Evolutionary conservation across 2,329 filamentous ascomycete species (phyloP), one percentile per base, ranked within the genome.

Genomic region (Calonectria pteridis): DNA sequence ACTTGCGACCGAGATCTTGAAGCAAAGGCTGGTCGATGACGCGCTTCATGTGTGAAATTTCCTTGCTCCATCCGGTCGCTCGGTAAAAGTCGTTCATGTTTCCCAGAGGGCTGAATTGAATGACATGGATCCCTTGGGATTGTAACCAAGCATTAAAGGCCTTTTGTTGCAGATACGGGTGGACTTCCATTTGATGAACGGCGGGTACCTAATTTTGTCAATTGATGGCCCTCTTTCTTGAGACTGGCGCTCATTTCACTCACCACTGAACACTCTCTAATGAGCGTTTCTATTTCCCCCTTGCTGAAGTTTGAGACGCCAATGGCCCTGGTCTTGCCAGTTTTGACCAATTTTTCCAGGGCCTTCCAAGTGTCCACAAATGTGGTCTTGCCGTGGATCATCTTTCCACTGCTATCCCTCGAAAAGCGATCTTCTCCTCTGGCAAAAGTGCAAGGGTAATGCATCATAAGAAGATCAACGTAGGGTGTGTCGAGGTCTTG

Each of bases 281-380:
- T 76, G 71, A 90, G 83, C 68, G 85, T 81, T 77, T 88, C 83
- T 18, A 90, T 81, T 66, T 88, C 85, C 10, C 81, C 79, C 55
- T 88, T 87, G 72, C 85, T 87, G 83, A 90, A 91, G 83, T 91
- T 91, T 70, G 87, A 89, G 20, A 91, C 88, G 53, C 91, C 91
- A 59, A 86, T 85, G 3, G 73, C 73, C 18, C 46, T 74, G 3
- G 64, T 59, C 35, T 74, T 74, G 37, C 69, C 73, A 4, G 74
- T 78, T 65, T 77, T 77, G 16, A 81, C 51, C 1, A 83, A 59
- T 10, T 74, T 64, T 72, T 83, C 73, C 73, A 74, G 69, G 20
- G 73, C 69, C n/a, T 74, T 77, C 81, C 81, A 83, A 1, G 79
- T 81, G 40, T 81, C 79, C 29, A 79, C 72, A 67, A 75, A 75